Base-by-base conservation (phyloP, 345 rosid species). In the Passiflora organensis region DNA sequence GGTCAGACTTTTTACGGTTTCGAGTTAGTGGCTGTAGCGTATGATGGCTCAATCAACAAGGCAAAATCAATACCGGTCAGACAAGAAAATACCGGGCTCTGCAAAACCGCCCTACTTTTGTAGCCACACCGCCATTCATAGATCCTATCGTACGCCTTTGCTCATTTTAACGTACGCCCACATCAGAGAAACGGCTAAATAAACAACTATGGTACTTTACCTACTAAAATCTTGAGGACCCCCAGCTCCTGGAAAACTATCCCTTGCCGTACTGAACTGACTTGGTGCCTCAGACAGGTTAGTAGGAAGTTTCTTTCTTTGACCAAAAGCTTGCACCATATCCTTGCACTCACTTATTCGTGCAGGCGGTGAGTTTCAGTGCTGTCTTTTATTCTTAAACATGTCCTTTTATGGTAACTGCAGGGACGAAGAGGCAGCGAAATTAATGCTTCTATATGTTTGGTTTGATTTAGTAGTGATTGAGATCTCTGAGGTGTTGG, bases 101-200 rank as follows among this genome's bases (percentile, higher is more conserved):
- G 34, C 34, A 28, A 28, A 28, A 28, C 34, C 34, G 8, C 34
- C 34, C 34, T 28, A 28, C 34, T 8, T 28, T 28, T 28, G 8
- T 28, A 28, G 3, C 8, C 5, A 28, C 8, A 28, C 34, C 34
- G 34, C 34, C 34, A 28, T 28, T 28, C 34, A 28, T 8, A 8
- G 8, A 28, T 28, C 60, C 49, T 53, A 50, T 62, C 59, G 62
- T 59, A 68, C 43, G 60, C 66, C 55, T 34, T 23, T 32, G 9
- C 37, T 3, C 17, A 6, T 53, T 42, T 53, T 58, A 62, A 57
- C 62, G 74, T 65, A 57, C 68, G 53, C 69, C 23, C 17, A 15
- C 42, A 23, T 10, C 14, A 10, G 39, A 32, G 16, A 19, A 13
- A n/a, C 1, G 12, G 24, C 8, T 20, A n/a, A n/a, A n/a, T n/a